Evolutionary conservation across 768 basidiomycete genomes (phyloP), one percentile per base, ranked within the genome.

Genomic region (Wakefieldia striispora): DNA sequence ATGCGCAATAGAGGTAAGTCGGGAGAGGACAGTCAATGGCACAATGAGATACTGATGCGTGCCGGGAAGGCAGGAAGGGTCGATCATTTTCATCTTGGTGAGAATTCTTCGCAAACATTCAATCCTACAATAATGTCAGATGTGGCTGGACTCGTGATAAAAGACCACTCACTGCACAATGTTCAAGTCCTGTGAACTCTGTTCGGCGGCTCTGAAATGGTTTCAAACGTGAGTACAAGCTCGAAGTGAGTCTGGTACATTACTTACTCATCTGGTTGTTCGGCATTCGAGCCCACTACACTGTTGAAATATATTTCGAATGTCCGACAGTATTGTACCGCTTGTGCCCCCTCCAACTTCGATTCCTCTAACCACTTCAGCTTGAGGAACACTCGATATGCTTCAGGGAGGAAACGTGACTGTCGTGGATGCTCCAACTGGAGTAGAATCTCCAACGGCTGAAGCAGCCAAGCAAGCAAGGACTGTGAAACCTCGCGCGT

Each of bases 271-370:
- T 33, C 13, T 33, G 31, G 31, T 7, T 33, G 31, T 14, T 33
- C 13, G 6, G 31, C 11, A 14, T 14, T 33, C 13, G 31, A 33
- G 11, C 34, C 27, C 12, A 49, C 36, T n/a, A 34, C 46, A 33
- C 9, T 47, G 24, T 47, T 38, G 17, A 49, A 21, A n/a, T 43
- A 49, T 21, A 44, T 38, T 31, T 49, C 48, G 27, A 49, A 49
- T 5, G 48, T 49, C n/a, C 20, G 34, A 9, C 34, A 49, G 21
- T 43, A 49, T 31, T 49, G 41, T 5, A 38, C 11, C n/a, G 27
- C 40, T 13, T 49, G 19, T 4, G 8, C 19, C 20, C 20, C 20
- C n/a, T 43, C 35, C 12, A 44, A 31, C 12, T 44, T 33, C 2
- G 34, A 38, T 9, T 44, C 36, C 29, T 49, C 42, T 3, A 27